phyloP scores from a whole-genome alignment of 495 filamentous ascomycete genomes.

The Staphylotrichum tortipilum region DNA sequence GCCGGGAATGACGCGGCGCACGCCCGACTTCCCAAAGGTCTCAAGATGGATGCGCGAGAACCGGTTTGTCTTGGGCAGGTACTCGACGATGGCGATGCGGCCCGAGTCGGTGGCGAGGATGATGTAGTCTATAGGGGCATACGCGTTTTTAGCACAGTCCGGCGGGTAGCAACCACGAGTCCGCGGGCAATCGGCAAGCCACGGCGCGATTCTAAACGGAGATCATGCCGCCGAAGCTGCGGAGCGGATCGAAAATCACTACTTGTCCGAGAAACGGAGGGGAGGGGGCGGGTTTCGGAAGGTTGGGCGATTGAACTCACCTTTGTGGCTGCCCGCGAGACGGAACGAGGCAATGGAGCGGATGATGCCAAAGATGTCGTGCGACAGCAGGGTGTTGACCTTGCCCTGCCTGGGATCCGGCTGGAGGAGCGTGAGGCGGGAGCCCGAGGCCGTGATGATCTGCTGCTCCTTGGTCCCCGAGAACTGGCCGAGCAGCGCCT shows the following conservation, averaged over 20 bases:
- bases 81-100: conserved; percentile 89
- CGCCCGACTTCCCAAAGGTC: conserved; percentile 96
- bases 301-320: conserved; percentile 51
- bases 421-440: conserved; percentile 76
- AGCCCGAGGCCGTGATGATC: conserved; percentile 74
- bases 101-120: conserved; percentile 94
- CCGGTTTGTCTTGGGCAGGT: conserved; percentile 73
- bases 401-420: conserved; percentile 80
- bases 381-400: conserved; percentile 72
- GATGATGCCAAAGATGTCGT: conserved; percentile 95
- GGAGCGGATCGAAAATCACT: conserved; percentile 79
- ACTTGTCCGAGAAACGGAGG: conserved; percentile 53
- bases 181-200: conserved; percentile 16
- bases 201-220: conserved; percentile 15
- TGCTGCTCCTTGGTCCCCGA: conserved; percentile 92
- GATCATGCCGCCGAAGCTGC: conserved; percentile 35
- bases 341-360: conserved; percentile 79
- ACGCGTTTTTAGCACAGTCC: conserved; percentile 52
- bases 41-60: conserved; percentile 88
- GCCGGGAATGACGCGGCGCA: conserved; percentile 86
- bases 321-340: conserved; percentile 88
- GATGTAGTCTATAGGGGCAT: conserved; percentile 68
- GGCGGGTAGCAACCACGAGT: conserved; percentile 10
- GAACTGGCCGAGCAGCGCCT: conserved; percentile 90
- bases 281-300: conserved; percentile 8